Conservation (phyloP, 768 basidiomycete species). For the Russula virescens region DNA sequence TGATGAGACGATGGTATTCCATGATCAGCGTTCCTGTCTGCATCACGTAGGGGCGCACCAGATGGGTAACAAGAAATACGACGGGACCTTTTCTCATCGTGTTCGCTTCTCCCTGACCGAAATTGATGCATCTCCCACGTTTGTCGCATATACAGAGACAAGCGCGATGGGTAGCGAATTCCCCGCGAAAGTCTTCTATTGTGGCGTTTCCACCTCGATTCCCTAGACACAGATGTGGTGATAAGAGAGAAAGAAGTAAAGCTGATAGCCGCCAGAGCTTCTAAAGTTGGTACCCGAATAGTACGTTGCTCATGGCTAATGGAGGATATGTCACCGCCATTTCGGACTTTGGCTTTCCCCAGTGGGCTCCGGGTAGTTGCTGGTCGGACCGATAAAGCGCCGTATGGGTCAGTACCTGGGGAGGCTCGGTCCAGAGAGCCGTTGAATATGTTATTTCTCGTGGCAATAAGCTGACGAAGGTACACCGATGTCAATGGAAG, state of each 20-base stretch:
- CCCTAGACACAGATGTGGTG: too few relatives aligned
- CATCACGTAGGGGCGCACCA: too few relatives aligned
- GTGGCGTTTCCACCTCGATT: too few relatives aligned
- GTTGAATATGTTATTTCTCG: background rate
- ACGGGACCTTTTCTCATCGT: too few relatives aligned
- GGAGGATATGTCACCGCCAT: background rate
- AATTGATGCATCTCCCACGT: too few relatives aligned
- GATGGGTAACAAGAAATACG: too few relatives aligned
- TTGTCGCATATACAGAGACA: too few relatives aligned
- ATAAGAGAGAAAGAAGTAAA: too few relatives aligned
- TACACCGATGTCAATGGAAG: background rate
- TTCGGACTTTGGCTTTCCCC: conserved; percentile 8
- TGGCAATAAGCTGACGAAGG: background rate
- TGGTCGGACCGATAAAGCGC: conserved; percentile 4
- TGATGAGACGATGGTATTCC: too few relatives aligned
- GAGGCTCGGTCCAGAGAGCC: conserved; percentile 6
- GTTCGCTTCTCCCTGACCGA: too few relatives aligned
- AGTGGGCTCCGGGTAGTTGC: background rate
- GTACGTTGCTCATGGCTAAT: background rate
- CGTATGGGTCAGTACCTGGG: background rate
- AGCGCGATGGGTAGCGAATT: background rate
- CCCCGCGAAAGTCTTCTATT: too few relatives aligned
- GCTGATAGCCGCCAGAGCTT: background rate
- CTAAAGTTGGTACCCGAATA: background rate
- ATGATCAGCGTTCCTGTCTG: too few relatives aligned